A percentile compares a stretch with the other conserved stretches of the same genome.
Conservation (phyloP, 495 filamentous ascomycete genomes). For the Tetracladium setigerum region DNA sequence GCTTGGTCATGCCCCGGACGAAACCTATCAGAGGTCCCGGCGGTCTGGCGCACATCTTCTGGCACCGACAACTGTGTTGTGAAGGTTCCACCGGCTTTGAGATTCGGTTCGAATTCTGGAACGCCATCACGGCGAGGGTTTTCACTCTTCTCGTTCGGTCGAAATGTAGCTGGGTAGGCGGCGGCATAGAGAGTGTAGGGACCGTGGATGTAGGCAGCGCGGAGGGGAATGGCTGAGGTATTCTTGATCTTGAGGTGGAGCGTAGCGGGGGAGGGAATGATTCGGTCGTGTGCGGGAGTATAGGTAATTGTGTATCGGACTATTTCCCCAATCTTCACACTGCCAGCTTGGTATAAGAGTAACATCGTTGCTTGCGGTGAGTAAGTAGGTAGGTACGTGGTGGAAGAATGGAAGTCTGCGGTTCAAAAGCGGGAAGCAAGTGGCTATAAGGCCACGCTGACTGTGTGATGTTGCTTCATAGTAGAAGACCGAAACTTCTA, state of each 20-base stretch:
- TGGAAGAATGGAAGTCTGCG: background rate
- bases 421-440: background rate
- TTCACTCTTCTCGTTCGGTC: slow-evolving; percentile 66
- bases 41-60: slow-evolving; percentile 52
- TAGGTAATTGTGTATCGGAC: slow-evolving; percentile 90
- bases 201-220: slow-evolving; percentile 92
- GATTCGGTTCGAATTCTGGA: slow-evolving; percentile 88
- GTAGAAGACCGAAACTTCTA: too few relatives aligned
- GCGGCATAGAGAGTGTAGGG: slow-evolving; percentile 87
- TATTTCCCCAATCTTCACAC: slow-evolving; percentile 87
- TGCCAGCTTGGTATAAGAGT: slow-evolving; percentile 79
- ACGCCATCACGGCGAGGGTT: slow-evolving; percentile 52
- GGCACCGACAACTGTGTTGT: slow-evolving; percentile 70
- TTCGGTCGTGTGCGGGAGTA: slow-evolving; percentile 77
- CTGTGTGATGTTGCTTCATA: background rate
- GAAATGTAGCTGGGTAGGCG: slow-evolving; percentile 71
- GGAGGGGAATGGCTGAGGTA: slow-evolving; percentile 79
- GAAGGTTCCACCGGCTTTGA: slow-evolving; percentile 89
- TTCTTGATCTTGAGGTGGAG: slow-evolving; percentile 86
- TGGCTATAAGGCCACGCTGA: slow-evolving; percentile 4
- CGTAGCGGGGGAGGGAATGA: slow-evolving; percentile 70
- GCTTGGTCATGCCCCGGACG: slow-evolving; percentile 21
- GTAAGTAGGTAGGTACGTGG: too few relatives aligned
- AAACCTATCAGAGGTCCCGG: slow-evolving; percentile 25
- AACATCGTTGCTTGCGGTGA: slow-evolving; percentile 52